phyloP scores from a whole-genome alignment of 1,139 yeast species.

The Trichomonascaceae sp. region DNA sequence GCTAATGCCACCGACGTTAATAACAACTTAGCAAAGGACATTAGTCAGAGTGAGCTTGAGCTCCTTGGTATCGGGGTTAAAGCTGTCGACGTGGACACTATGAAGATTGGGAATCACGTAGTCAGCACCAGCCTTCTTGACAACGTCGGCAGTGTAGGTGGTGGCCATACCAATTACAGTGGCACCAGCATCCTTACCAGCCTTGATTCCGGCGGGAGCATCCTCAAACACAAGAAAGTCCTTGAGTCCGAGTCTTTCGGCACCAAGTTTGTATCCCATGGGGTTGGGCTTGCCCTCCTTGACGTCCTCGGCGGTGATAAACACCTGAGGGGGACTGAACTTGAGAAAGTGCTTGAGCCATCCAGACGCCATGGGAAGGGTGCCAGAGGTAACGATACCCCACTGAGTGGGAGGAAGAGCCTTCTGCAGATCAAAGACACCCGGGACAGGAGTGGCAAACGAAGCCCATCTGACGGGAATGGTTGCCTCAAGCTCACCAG shows the following conservation, averaged over 20 bases:
- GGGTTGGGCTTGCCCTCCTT: constrained; percentile 75
- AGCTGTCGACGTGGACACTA: constrained; percentile 28
- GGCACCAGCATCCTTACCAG: constrained; percentile 81
- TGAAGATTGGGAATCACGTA: constrained; percentile 65
- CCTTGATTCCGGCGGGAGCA: constrained; percentile 78
- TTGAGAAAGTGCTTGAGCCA: constrained; percentile 58
- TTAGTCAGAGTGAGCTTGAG: constrained; percentile 10
- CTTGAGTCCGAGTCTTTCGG: constrained; percentile 44
- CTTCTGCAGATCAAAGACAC: constrained; percentile 53
- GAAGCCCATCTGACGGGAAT: constrained; percentile 65
- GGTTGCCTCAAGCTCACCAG: constrained; percentile 53
- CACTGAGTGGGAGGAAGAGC: constrained; percentile 33
- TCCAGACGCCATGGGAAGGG: constrained; percentile 59
- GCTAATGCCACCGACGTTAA: too few species aligned
- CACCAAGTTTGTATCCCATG: constrained; percentile 59
- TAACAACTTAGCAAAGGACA: constrained; percentile 8
- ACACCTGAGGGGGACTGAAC: constrained; percentile 51
- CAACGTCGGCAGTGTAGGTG: constrained; percentile 56
- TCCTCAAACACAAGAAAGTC: constrained; percentile 62
- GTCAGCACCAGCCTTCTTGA: constrained; percentile 66
- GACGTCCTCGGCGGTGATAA: constrained; percentile 72
- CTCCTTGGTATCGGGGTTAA: constrained; percentile 16
- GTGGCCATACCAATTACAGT: constrained; percentile 73
- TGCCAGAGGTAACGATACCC: constrained; percentile 83
- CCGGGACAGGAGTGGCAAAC: constrained; percentile 60